These are phyloP conservation scores for Capniomyces stellatus DNA, from an alignment of 371 early-diverging fungal genomes.

Conservation along the genomic window DNA sequence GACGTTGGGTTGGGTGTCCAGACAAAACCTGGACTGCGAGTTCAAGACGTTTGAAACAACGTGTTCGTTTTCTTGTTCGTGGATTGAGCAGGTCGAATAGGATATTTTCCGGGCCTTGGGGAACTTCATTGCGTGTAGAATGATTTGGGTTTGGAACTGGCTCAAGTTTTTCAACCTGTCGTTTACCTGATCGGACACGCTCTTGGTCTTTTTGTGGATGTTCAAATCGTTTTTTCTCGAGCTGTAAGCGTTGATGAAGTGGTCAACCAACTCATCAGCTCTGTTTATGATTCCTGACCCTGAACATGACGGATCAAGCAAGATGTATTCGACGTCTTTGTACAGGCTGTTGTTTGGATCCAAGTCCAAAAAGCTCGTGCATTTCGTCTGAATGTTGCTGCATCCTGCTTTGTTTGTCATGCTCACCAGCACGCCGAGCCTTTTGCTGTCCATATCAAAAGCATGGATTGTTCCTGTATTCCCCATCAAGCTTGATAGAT, in stretches of 20 bases:
- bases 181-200: no score
- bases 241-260: slow-evolving; percentile 94
- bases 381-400: slow-evolving; percentile 27
- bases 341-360: slow-evolving; percentile 41
- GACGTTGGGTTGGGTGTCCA: slow-evolving; percentile 34
- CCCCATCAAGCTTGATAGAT: slow-evolving; percentile 69
- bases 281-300: no score
- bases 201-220: no score
- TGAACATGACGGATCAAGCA: slow-evolving; percentile 96
- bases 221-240: slow-evolving; percentile 26
- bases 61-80: slow-evolving; percentile 89
- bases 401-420: slow-evolving; percentile 61
- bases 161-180: no score
- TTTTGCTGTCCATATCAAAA: slow-evolving; percentile 67
- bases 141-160: no score
- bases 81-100: slow-evolving; percentile 93
- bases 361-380: slow-evolving; percentile 36
- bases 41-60: slow-evolving; percentile 55
- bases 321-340: slow-evolving; percentile 65
- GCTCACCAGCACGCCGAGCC: slow-evolving; percentile 57
- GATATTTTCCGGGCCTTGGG: slow-evolving; percentile 46
- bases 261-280: no score
- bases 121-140: no score
- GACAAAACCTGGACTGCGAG: slow-evolving; percentile 31
- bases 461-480: slow-evolving; percentile 81